Conservation (phyloP, 345 rosid species). For the Citrus unshiu region DNA sequence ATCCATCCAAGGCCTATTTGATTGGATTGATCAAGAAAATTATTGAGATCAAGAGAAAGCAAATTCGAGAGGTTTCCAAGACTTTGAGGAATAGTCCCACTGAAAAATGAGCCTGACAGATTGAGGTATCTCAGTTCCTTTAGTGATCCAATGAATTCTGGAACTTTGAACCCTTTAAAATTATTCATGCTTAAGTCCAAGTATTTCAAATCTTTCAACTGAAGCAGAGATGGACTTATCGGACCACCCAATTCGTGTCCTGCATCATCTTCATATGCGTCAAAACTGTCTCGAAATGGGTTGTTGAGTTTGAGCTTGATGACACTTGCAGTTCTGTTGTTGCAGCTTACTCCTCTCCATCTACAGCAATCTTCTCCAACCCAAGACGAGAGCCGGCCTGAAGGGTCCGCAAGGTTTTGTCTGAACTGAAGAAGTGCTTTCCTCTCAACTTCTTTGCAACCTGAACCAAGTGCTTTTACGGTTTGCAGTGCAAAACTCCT, state of each 20-base stretch:
- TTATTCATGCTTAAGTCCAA: slow-evolving; percentile 25
- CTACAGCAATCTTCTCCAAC: slow-evolving; percentile 9
- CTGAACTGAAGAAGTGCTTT: slow-evolving; percentile 21
- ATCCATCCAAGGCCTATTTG: slow-evolving; percentile 15
- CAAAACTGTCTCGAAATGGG: neutral
- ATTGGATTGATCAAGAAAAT: neutral
- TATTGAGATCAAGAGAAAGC: slow-evolving; percentile 16
- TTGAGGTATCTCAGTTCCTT: slow-evolving; percentile 26
- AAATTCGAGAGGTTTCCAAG: slow-evolving; percentile 17
- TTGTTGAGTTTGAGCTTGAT: slow-evolving; percentile 15
- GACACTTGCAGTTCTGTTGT: slow-evolving; percentile 10
- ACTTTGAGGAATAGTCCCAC: slow-evolving; percentile 8
- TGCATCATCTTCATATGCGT: neutral
- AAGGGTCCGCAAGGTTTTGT: slow-evolving; percentile 8
- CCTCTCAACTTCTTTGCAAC: slow-evolving; percentile 11
- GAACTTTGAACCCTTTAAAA: slow-evolving; percentile 19
- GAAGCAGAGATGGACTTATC: slow-evolving; percentile 21
- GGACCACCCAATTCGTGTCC: slow-evolving; percentile 10
- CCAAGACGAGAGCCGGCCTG: slow-evolving; percentile 18
- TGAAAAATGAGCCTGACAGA: slow-evolving; percentile 14
- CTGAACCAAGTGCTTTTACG: neutral
- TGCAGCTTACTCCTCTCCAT: slow-evolving; percentile 16
- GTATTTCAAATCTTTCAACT: slow-evolving; percentile 8
- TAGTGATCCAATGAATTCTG: slow-evolving; percentile 14
- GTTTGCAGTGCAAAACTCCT: neutral